A percentile compares a stretch with the other conserved stretches of the same genome.
These are phyloP conservation scores for Pyrus hybrid DNA, from an alignment of 331 rosid species.

Conservation along the genomic window DNA sequence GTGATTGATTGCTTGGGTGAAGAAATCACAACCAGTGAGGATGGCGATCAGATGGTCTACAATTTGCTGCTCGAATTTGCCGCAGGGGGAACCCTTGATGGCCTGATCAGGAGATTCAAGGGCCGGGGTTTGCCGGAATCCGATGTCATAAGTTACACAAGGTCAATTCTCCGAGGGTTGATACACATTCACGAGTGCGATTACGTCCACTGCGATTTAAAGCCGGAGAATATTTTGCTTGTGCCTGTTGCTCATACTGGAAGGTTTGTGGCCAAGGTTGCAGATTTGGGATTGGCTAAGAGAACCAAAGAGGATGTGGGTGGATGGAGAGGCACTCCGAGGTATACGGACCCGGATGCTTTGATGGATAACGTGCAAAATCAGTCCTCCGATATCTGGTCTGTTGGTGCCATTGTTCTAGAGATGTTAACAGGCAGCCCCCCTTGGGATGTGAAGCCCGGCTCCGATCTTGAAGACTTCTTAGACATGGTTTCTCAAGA, in stretches of 20 bases:
- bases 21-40: neutral
- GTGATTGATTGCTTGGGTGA: slow-evolving; percentile 1
- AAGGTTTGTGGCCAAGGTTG: slow-evolving; percentile 7
- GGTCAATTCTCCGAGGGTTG: slow-evolving; percentile 17
- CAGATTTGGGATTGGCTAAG: slow-evolving; percentile 19
- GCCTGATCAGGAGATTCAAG: neutral
- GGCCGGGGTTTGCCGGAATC: neutral
- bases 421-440: slow-evolving; percentile 9
- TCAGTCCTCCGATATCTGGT: slow-evolving; percentile 21
- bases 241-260: neutral
- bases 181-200: slow-evolving; percentile 13
- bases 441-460: neutral
- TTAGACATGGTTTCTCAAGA: too few relatives aligned
- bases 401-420: slow-evolving; percentile 20
- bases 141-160: slow-evolving; percentile 3
- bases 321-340: slow-evolving; percentile 18
- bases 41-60: neutral
- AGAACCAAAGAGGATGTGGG: neutral
- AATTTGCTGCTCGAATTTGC: slow-evolving; percentile 23
- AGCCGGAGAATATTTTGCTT: slow-evolving; percentile 15
- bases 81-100: slow-evolving; percentile 4
- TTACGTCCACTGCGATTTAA: slow-evolving; percentile 27
- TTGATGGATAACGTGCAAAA: neutral
- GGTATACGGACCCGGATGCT: slow-evolving; percentile 13
- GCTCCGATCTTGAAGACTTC: neutral